These are phyloP conservation scores for Astraeus odoratus DNA, from an alignment of 768 basidiomycete genomes.

Conservation along the genomic window DNA sequence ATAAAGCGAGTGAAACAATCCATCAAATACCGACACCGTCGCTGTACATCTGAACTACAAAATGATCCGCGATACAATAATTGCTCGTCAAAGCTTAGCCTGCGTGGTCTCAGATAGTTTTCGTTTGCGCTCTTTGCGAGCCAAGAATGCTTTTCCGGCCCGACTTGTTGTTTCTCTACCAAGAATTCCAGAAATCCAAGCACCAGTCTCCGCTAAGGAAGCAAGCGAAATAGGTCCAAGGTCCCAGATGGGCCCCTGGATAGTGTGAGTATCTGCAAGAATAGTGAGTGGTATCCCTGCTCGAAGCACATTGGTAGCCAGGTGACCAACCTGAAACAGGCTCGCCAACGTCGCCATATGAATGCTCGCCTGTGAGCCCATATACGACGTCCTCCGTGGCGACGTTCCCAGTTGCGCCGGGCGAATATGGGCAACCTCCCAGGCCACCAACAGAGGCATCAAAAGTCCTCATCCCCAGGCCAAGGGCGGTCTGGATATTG, in stretches of 20 bases:
- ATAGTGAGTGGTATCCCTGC: neutral
- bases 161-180: constrained; percentile 67
- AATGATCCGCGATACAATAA: too few species aligned
- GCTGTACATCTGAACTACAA: too few species aligned
- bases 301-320: neutral
- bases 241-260: constrained; percentile 17
- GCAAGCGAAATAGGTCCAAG: constrained; percentile 49
- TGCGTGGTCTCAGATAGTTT: constrained; percentile 12
- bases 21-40: too few species aligned
- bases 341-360: constrained; percentile 45
- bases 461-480: constrained; percentile 72
- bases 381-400: constrained; percentile 91
- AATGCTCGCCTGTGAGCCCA: constrained; percentile 57
- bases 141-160: constrained; percentile 65
- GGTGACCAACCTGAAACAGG: constrained; percentile 14
- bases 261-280: neutral
- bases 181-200: constrained; percentile 72
- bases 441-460: constrained; percentile 84
- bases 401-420: constrained; percentile 92
- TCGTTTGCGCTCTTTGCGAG: constrained; percentile 37
- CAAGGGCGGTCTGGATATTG: constrained; percentile 66
- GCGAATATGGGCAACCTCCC: constrained; percentile 94
- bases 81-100: constrained; percentile 7
- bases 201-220: constrained; percentile 67
- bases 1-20: too few species aligned